phyloP scores from a whole-genome alignment of 306 rosid genomes.

The Canavalia ensiformis region DNA sequence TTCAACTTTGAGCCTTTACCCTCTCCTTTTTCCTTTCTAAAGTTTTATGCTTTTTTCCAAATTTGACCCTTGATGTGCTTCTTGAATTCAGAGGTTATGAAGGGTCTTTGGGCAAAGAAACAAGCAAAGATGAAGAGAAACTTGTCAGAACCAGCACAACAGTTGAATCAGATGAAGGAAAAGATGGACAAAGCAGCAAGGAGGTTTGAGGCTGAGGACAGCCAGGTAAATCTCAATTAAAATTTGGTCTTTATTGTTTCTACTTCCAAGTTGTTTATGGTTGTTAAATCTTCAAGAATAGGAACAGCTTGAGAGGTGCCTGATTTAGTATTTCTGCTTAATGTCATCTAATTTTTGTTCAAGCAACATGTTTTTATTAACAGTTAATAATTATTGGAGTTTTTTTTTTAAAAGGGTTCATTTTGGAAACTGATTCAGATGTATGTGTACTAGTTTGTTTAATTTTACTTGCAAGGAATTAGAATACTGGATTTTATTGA shows the following conservation, averaged over 20 bases:
- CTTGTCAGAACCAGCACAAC: conserved; percentile 60
- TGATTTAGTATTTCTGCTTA: conserved; percentile 19
- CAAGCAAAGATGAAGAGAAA: conserved; percentile 79
- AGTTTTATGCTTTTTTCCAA: conserved; percentile 29
- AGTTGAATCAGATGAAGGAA: conserved; percentile 59
- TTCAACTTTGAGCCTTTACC: conserved; percentile 32
- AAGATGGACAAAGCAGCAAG: conserved; percentile 50
- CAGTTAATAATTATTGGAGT: conserved; percentile 22
- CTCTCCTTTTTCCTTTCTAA: not conserved
- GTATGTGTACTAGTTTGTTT: conserved; percentile 11
- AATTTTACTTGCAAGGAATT: not conserved
- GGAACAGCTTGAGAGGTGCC: conserved; percentile 31
- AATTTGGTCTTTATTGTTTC: conserved; percentile 17
- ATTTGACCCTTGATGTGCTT: conserved; percentile 36
- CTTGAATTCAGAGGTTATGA: conserved; percentile 76
- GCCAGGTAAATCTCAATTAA: conserved; percentile 62
- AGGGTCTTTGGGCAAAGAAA: conserved; percentile 87
- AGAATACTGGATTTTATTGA: conserved; percentile 17
- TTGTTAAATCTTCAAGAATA: conserved; percentile 30
- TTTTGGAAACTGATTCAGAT: conserved; percentile 34
- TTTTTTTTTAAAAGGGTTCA: not conserved
- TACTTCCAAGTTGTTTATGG: conserved; percentile 15
- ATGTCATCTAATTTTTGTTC: conserved; percentile 21
- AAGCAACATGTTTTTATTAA: conserved; percentile 12
- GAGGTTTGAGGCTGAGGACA: conserved; percentile 61